Percentiles rank a stretch among this genome's conserved stretches.
Conservation (phyloP, 1,284 basidiomycete species). For the Fomitopsis palustris region DNA sequence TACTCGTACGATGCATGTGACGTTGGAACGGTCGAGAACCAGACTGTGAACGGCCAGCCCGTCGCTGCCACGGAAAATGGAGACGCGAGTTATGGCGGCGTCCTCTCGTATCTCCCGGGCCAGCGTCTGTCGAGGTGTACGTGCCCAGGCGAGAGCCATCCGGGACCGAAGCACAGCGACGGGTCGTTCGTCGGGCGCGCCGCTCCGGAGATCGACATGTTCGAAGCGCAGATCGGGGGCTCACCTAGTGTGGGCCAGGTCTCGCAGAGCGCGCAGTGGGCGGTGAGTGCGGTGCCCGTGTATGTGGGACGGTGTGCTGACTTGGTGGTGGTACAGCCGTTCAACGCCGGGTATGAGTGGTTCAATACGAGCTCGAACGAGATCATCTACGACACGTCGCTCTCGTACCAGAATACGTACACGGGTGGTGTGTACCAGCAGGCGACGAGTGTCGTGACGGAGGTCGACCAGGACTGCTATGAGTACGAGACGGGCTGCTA, state of each 20-base stretch:
- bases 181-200: slow-evolving; percentile 67
- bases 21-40: slow-evolving; percentile 59
- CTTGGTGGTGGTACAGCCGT: slow-evolving; percentile 41
- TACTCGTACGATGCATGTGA: slow-evolving; percentile 79
- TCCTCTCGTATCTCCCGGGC: slow-evolving; percentile 72
- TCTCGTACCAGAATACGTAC: slow-evolving; percentile 47
- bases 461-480: slow-evolving; percentile 50
- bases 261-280: slow-evolving; percentile 64
- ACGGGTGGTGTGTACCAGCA: slow-evolving; percentile 58
- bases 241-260: slow-evolving; percentile 46
- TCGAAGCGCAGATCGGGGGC: slow-evolving; percentile 62
- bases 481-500: slow-evolving; percentile 42
- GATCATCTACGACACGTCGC: slow-evolving; percentile 43
- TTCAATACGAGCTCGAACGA: slow-evolving; percentile 44
- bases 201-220: slow-evolving; percentile 77
- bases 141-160: slow-evolving; percentile 65
- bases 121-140: slow-evolving; percentile 78
- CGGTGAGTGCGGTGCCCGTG: slow-evolving; percentile 33
- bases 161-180: slow-evolving; percentile 56
- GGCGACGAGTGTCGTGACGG: slow-evolving; percentile 51
- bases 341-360: slow-evolving; percentile 56
- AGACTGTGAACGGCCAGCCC: slow-evolving; percentile 39
- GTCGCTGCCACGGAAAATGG: slow-evolving; percentile 39
- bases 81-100: slow-evolving; percentile 31
- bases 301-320: background rate